Conservation (phyloP, 1,284 basidiomycete genomes). For the Gomphus sp. region DNA sequence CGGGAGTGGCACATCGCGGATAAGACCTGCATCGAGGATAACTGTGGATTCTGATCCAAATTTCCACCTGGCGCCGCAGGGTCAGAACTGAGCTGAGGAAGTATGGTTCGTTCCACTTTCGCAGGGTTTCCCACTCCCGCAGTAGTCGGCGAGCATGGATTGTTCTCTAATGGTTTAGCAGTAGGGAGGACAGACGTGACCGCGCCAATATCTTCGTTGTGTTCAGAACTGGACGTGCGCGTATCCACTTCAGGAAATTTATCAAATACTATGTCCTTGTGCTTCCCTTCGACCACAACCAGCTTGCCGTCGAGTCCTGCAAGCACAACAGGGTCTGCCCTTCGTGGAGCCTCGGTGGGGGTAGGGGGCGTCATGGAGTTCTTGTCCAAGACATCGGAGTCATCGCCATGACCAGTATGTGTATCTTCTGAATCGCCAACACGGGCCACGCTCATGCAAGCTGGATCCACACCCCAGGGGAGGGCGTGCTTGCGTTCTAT, state of each 20-base stretch:
- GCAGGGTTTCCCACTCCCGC: not conserved
- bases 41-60: not conserved
- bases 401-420: not conserved
- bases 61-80: not conserved
- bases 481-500: conserved; percentile 55
- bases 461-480: conserved; percentile 42
- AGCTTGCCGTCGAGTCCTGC: not conserved
- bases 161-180: not conserved
- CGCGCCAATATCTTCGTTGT: not conserved
- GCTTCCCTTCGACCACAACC: not conserved
- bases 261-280: not conserved
- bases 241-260: not conserved
- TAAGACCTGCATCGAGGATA: conserved; percentile 3
- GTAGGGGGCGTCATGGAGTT: not conserved
- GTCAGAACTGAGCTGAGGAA: not conserved
- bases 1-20: conserved; percentile 26
- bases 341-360: not conserved
- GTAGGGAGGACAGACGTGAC: not conserved
- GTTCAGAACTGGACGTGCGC: not conserved
- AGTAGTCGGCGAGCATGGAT: not conserved
- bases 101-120: not conserved
- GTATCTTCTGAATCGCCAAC: not conserved
- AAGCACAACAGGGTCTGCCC: not conserved
- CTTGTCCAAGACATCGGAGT: not conserved
- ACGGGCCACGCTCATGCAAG: conserved; percentile 11